Evolutionary conservation across 2,329 filamentous ascomycete genomes (phyloP).

Genomic region (Chrysoporthe austroafricana): DNA sequence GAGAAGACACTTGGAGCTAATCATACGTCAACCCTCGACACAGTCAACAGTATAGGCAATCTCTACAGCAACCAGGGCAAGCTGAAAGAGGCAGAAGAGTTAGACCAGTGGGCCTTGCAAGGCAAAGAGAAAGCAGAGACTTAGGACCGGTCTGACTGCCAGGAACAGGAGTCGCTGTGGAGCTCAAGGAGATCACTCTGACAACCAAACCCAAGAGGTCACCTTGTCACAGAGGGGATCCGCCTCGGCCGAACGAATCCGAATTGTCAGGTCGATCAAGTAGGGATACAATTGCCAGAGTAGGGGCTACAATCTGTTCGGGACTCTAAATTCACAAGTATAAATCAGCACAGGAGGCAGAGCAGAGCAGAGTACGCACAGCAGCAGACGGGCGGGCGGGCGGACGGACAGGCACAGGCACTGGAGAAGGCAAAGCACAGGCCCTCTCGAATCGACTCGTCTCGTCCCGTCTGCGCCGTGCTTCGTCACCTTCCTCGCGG

Average conservation of each 20-base stretch:
- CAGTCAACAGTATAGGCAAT: too few relatives aligned
- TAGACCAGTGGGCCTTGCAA: too few relatives aligned
- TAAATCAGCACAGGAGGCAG: background rate
- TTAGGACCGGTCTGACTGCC: slow-evolving; percentile 6
- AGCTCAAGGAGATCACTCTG: slow-evolving; percentile 3
- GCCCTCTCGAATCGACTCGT: slow-evolving; percentile 4
- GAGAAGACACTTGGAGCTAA: too few relatives aligned
- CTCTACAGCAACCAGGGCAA: too few relatives aligned
- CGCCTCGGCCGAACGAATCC: slow-evolving; percentile 9
- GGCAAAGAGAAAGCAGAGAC: too few relatives aligned
- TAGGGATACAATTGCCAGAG: background rate
- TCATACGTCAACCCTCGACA: too few relatives aligned
- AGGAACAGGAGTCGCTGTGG: slow-evolving; percentile 2
- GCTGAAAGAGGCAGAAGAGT: too few relatives aligned
- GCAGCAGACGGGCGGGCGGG: background rate
- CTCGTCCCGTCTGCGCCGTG: slow-evolving; percentile 1
- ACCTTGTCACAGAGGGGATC: background rate
- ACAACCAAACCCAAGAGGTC: background rate
- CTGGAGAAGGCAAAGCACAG: background rate
- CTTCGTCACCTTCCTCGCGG: background rate
- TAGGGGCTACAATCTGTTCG: background rate
- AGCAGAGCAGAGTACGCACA: background rate
- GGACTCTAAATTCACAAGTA: background rate
- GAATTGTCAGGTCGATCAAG: slow-evolving; percentile 9
- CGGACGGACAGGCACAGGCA: background rate